These are phyloP conservation scores for Sordaria brevicollis DNA, from an alignment of 495 filamentous ascomycete species.

Conservation along the genomic window DNA sequence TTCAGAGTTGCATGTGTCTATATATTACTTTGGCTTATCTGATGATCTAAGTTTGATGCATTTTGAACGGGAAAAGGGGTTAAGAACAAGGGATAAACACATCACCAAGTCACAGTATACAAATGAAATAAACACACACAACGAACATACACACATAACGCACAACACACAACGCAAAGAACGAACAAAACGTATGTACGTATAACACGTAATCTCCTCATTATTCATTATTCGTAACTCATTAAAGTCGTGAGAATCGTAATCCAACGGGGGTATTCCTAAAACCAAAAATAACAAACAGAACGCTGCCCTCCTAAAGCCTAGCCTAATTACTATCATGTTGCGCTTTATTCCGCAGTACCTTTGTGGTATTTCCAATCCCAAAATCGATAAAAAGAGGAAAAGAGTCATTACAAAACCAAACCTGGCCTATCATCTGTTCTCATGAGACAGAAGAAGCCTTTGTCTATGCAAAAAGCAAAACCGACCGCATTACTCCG, in stretches of 20 bases:
- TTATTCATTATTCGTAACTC: neutral
- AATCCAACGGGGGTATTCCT: neutral
- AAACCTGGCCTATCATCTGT: neutral
- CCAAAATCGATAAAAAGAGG: neutral
- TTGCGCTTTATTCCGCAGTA: neutral
- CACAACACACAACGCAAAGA: neutral
- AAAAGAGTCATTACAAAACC: neutral
- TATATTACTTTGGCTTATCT: neutral
- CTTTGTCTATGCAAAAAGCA: neutral
- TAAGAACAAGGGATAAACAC: neutral
- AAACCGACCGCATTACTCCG: neutral
- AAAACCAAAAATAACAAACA: neutral
- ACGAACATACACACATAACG: neutral
- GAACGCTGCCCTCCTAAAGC: neutral
- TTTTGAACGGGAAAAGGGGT: neutral
- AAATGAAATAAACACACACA: neutral
- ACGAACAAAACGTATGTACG: neutral
- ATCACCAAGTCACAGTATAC: neutral
- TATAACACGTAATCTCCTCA: neutral
- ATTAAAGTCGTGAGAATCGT: neutral
- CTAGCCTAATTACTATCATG: neutral
- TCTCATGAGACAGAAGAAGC: neutral
- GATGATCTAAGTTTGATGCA: neutral
- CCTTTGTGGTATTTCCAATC: neutral
- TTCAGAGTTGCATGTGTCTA: neutral